Evolutionary conservation across 192 early-diverging fungal genomes (phyloP).

Genomic region (Coemansia reversa): DNA sequence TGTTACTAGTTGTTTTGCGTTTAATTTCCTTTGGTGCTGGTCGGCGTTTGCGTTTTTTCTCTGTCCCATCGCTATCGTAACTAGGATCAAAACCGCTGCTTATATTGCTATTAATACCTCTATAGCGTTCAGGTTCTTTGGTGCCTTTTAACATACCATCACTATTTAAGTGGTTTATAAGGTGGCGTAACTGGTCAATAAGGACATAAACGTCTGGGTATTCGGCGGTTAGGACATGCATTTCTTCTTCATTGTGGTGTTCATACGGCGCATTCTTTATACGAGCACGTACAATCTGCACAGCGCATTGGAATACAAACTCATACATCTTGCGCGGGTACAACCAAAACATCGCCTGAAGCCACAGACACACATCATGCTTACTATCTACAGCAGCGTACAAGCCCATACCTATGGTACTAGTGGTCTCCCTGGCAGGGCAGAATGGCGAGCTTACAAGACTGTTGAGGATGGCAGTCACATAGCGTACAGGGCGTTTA

Average conservation of each 20-base stretch:
- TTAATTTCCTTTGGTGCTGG: neutral
- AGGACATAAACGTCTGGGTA: slow-evolving; percentile 6
- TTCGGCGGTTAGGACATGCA: slow-evolving; percentile 2
- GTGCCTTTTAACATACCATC: neutral
- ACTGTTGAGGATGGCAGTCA: slow-evolving; percentile 36
- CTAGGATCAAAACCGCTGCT: neutral
- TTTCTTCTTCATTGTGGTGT: slow-evolving; percentile 2
- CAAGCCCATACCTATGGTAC: neutral
- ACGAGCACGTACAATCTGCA: slow-evolving; percentile 20
- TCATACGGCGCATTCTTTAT: neutral
- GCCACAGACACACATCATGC: slow-evolving; percentile 46
- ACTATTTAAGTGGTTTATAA: slow-evolving; percentile 10
- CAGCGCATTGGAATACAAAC: slow-evolving; percentile 37
- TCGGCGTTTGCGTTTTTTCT: slow-evolving; percentile 31
- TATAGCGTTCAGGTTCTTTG: neutral
- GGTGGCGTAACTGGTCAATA: slow-evolving; percentile 8
- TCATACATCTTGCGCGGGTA: slow-evolving; percentile 40
- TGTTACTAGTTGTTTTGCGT: neutral
- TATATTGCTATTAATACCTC: neutral
- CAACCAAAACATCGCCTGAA: slow-evolving; percentile 50
- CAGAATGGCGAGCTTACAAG: slow-evolving; percentile 32
- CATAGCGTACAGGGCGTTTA: slow-evolving; percentile 35
- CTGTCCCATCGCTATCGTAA: too few relatives aligned
- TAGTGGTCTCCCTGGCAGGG: slow-evolving; percentile 5
- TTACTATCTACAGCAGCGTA: slow-evolving; percentile 23